These are phyloP conservation scores for Candida insectorum DNA, from an alignment of 805 yeast species.

Conservation along the genomic window DNA sequence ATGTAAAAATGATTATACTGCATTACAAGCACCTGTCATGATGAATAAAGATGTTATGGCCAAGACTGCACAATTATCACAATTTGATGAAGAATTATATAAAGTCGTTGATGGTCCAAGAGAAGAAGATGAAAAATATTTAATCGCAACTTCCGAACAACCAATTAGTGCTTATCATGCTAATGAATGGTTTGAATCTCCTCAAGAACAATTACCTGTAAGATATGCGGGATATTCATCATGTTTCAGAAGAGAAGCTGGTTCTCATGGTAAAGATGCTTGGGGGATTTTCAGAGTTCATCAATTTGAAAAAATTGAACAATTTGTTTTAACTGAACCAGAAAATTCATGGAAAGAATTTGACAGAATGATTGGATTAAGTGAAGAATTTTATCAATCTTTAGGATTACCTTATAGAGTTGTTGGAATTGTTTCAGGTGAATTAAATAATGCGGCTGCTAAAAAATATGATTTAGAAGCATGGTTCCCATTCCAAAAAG, in stretches of 20 bases:
- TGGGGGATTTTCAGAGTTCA: constrained; percentile 99
- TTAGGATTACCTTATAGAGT: constrained; percentile 94
- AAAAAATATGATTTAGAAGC: constrained; percentile 98
- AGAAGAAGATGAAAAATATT: constrained; percentile 85
- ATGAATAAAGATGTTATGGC: constrained; percentile 99
- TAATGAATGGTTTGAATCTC: constrained; percentile 97
- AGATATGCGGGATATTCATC: constrained; percentile 98
- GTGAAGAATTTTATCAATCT: constrained; percentile 92
- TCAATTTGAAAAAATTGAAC: constrained; percentile 97
- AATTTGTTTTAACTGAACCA: constrained; percentile 93
- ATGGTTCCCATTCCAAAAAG: constrained; percentile 99
- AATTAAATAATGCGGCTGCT: constrained; percentile 98
- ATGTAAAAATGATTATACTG: constrained; percentile 72
- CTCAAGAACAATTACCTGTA: constrained; percentile 92
- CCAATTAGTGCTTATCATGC: constrained; percentile 98
- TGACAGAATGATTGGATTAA: constrained; percentile 85
- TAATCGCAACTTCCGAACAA: constrained; percentile 98
- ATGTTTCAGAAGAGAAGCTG: constrained; percentile 99
- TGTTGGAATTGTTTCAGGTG: constrained; percentile 97
- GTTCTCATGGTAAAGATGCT: constrained; percentile 98
- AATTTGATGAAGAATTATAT: constrained; percentile 96
- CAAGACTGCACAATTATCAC: constrained; percentile 96
- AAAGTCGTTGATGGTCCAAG: constrained; percentile 83
- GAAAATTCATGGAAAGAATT: constrained; percentile 98
- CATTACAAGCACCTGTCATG: constrained; percentile 98